Conservation (phyloP, 345 rosid genomes). For the Rhodomyrtus tomentosa region DNA sequence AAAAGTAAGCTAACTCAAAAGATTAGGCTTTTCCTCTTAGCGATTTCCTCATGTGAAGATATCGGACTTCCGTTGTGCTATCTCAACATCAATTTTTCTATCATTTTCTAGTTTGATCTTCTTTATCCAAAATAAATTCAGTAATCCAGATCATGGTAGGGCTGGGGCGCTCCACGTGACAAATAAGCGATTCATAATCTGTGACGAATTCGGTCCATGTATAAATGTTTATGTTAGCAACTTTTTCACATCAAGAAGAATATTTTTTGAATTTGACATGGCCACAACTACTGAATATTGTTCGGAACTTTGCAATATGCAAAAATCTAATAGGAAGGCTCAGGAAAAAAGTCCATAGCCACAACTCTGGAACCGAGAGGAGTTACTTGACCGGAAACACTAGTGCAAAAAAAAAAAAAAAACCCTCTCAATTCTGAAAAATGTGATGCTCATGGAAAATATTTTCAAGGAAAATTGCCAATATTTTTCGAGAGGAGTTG, state of each 20-base stretch:
- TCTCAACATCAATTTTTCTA: neutral
- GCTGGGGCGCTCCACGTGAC: neutral
- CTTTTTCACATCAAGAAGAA: neutral
- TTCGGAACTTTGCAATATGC: neutral
- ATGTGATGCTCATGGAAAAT: no score
- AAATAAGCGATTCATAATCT: neutral
- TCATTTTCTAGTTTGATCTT: neutral
- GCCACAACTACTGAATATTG: neutral
- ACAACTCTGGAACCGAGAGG: neutral
- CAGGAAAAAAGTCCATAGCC: neutral
- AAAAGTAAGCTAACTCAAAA: no score
- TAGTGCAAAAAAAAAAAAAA: no score
- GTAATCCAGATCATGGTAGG: neutral
- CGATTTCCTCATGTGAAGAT: no score
- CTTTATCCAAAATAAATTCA: neutral
- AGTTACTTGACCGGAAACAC: neutral
- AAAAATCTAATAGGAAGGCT: neutral
- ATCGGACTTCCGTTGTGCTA: no score
- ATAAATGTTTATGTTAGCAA: neutral
- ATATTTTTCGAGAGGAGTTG: no score
- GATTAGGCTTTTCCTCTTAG: no score
- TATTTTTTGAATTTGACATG: neutral
- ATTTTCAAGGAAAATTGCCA: no score
- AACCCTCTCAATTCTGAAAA: no score
- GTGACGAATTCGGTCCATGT: neutral